Evolutionary conservation across 1,284 basidiomycete genomes (phyloP).

Genomic region (Ustilago tritici): DNA sequence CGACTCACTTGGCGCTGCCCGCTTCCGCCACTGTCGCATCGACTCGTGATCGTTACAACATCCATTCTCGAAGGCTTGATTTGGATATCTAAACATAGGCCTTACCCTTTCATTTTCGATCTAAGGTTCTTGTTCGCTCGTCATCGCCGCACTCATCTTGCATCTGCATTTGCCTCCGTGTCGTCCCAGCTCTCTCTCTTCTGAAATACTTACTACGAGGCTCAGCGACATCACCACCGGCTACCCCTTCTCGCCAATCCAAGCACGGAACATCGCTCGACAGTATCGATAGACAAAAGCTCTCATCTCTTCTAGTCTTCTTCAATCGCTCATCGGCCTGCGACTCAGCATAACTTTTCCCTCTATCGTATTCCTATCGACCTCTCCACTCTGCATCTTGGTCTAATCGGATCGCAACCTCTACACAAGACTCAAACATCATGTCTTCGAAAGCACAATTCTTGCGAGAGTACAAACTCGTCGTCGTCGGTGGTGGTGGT

Average conservation of each 20-base stretch:
- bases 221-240: no score
- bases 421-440: neutral
- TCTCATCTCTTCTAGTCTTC: neutral
- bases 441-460: constrained; percentile 76
- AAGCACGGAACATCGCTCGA: neutral
- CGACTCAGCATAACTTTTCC: neutral
- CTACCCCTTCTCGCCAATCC: no score
- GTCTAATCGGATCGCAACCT: neutral
- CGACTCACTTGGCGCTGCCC: neutral
- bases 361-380: neutral
- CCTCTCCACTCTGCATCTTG: neutral
- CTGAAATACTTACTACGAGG: neutral
- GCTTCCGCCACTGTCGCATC: neutral
- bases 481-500: constrained; percentile 98
- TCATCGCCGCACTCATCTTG: neutral
- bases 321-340: neutral
- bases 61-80: neutral
- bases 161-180: neutral
- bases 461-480: constrained; percentile 71
- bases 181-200: neutral
- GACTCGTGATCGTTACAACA: neutral
- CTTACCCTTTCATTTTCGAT: neutral
- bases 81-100: neutral
- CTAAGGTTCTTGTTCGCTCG: neutral
- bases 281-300: no score